Evolutionary conservation across 2,329 filamentous ascomycete species (phyloP).

Genomic region (Talaromyces sp.): DNA sequence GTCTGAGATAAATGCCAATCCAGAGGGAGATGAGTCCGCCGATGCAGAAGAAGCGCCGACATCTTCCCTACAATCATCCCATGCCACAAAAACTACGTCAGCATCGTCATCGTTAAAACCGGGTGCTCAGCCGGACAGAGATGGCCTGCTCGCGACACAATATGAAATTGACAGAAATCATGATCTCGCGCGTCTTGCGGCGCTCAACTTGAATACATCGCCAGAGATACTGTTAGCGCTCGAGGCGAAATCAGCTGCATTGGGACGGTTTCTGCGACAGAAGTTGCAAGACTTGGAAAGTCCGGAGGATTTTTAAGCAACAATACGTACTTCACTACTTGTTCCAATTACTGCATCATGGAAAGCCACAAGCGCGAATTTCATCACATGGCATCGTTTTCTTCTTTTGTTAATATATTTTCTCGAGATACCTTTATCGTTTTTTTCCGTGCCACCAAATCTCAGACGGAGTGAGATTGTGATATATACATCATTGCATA

Average conservation of each 20-base stretch:
- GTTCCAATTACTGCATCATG: not conserved
- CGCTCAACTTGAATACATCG: conserved; percentile 38
- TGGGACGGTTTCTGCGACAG: conserved; percentile 39
- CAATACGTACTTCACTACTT: not conserved
- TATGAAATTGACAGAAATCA: conserved; percentile 40
- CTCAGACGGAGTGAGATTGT: not conserved
- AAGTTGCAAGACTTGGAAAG: conserved; percentile 41
- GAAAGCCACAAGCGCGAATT: not conserved
- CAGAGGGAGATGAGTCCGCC: not conserved
- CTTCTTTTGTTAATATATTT: not conserved
- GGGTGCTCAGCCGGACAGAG: conserved; percentile 14
- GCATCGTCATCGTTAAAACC: not conserved
- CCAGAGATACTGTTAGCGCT: conserved; percentile 39
- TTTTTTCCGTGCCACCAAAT: not conserved
- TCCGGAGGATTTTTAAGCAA: conserved; percentile 39
- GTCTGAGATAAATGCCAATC: not conserved
- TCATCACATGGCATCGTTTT: not conserved
- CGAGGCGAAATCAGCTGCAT: conserved; percentile 42
- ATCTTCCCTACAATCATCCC: not conserved
- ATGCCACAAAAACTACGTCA: not conserved
- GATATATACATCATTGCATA: not conserved
- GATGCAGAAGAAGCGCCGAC: conserved; percentile 1
- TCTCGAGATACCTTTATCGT: not conserved
- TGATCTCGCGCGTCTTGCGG: conserved; percentile 38
- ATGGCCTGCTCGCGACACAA: conserved; percentile 33